These are phyloP conservation scores for Sphaerulina vaccinii DNA, from an alignment of 2,329 filamentous ascomycete species.

Conservation along the genomic window DNA sequence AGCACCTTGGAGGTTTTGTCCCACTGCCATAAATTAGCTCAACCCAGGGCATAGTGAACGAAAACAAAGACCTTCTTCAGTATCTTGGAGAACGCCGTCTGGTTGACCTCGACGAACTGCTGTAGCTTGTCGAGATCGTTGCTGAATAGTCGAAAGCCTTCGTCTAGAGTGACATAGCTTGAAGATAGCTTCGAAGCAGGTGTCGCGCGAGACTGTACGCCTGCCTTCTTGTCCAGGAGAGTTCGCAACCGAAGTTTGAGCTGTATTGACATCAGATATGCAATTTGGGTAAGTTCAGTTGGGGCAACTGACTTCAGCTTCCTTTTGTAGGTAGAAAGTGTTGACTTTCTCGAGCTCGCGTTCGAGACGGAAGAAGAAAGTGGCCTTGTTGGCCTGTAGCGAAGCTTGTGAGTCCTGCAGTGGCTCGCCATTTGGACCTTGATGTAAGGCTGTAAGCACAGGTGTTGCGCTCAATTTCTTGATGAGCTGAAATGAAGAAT, in stretches of 20 bases:
- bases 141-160: constrained; percentile 96
- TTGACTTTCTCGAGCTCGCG: constrained; percentile 98
- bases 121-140: constrained; percentile 93
- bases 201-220: constrained; percentile 71
- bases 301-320: constrained; percentile 73
- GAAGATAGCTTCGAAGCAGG: constrained; percentile 82
- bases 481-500: constrained; percentile 70
- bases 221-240: constrained; percentile 89
- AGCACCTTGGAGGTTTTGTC: constrained; percentile 93
- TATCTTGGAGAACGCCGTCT: constrained; percentile 96
- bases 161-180: constrained; percentile 90
- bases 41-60: constrained; percentile 21
- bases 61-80: constrained; percentile 72
- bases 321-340: constrained; percentile 94
- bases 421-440: constrained; percentile 44
- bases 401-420: constrained; percentile 76
- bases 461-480: constrained; percentile 95
- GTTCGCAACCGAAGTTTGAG: constrained; percentile 91
- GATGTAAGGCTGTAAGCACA: constrained; percentile 73
- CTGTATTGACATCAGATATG: constrained; percentile 46
- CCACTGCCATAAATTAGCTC: constrained; percentile 61
- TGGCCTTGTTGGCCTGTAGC: constrained; percentile 94
- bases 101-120: constrained; percentile 98
- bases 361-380: constrained; percentile 98
- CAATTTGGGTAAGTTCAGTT: neutral